Evolutionary conservation across 305 asterid species (phyloP), one percentile per base, ranked within the genome.

Genomic region (Rubia occidens): DNA sequence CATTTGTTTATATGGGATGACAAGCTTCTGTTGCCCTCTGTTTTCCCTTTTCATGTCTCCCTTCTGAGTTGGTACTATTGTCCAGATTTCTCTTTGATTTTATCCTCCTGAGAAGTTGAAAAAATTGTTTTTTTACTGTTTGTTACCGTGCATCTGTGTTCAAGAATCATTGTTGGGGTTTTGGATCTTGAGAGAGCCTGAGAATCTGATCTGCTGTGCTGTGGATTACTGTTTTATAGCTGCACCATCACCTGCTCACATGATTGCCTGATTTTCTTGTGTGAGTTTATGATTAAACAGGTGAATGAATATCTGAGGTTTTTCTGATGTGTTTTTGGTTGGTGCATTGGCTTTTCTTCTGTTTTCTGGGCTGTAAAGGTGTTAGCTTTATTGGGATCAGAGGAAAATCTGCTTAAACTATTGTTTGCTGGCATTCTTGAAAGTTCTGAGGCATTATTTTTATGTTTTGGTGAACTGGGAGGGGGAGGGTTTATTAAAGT

Each of bases 381-480:
- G 66, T 58, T 51, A 17, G 47, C 65, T 72, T 72, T 75, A 42
- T 72, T 62, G 82, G 82, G 80, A 80, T 80, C 74, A 39, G 78
- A 69, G 74, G 70, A 72, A 71, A 77, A 72, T 71, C 73, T 74
- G 70, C 62, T 64, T 65, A 74, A 66, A 47, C 56, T 54, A 60
- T 43, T 71, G 71, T 60, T 45, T 69, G 65, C 32, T 51, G 11
- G 40, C 51, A 54, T 63, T 71, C 40, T 42, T 65, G 62, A 59
- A 54, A 64, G 71, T 73, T 61, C 39, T 71, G 42, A 21, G 21
- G 55, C 59, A 53, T 53, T 67, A 43, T 69, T 74, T 40, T 73
- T 58, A 63, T 42, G 62, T 74, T 44, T 73, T 20, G 66, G 45
- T 72, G 58, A 47, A 45, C 21, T 54, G 66, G 63, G 14, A 65